Conservation (phyloP, 2,329 filamentous ascomycete genomes). For the Cryphonectria naterciae region DNA sequence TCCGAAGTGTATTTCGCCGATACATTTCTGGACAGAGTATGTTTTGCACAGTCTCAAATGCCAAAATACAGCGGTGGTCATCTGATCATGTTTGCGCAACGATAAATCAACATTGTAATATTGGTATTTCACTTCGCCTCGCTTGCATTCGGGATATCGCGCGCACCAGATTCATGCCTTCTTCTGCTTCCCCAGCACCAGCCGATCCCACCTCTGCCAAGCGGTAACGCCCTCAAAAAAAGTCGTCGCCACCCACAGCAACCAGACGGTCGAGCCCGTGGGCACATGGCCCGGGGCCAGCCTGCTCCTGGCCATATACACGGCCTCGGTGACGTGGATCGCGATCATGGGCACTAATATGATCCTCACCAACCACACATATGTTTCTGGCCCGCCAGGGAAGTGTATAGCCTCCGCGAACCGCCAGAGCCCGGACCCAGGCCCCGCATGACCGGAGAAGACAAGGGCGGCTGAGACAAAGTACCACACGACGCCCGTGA, state of each 20-base stretch:
- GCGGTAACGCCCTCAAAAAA: constrained; percentile 59
- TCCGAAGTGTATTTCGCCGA: neutral
- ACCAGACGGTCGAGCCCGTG: constrained; percentile 54
- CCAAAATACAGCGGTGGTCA: no score
- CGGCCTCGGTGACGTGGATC: constrained; percentile 69
- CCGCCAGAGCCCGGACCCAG: constrained; percentile 55
- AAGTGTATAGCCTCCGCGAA: constrained; percentile 52
- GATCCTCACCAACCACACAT: constrained; percentile 60
- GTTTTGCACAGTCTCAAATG: neutral
- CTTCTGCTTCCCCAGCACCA: constrained; percentile 42
- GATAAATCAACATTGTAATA: neutral
- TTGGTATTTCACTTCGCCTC: no score
- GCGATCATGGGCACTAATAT: constrained; percentile 63
- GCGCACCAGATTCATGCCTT: neutral
- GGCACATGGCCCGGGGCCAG: constrained; percentile 53
- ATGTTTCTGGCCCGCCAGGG: constrained; percentile 62
- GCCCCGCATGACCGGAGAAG: constrained; percentile 31
- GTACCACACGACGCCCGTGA: constrained; percentile 59
- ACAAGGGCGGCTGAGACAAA: constrained; percentile 38
- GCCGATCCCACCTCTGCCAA: constrained; percentile 55
- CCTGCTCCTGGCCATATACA: constrained; percentile 52
- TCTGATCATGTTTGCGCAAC: neutral
- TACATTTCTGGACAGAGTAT: neutral
- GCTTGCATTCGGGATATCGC: no score
- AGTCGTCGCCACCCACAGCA: constrained; percentile 55